Base-by-base conservation (phyloP, 192 early-diverging fungal species). In the Dissophora globulifera region DNA sequence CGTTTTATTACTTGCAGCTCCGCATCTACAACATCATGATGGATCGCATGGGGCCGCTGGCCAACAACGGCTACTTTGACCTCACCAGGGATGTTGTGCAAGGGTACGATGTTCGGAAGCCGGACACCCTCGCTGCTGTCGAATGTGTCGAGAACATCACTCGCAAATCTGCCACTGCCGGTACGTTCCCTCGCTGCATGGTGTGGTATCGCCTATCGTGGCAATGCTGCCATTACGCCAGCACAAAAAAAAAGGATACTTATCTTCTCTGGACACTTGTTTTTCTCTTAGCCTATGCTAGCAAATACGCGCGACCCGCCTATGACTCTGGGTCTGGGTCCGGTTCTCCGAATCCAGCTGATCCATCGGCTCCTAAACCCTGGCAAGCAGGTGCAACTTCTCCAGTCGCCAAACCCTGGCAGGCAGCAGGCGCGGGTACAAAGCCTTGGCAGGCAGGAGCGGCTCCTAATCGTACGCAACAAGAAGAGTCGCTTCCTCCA, bases 1-100 rank as follows among this genome's bases (percentile, higher is more conserved):
- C 89, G 31, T 89, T 98, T 56, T 99, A 92, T 79, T 84, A 85
- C 76, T 81, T 95, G 55, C 94, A 99, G 78, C 79, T 89, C 49
- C 86, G 86, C 27, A 91, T 97, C 50, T 93, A 91, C 83, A 79
- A 81, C 15, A 82, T 87, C 53, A 78, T 97, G 75, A 81, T 83
- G 45, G 82, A 81, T 23, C 80, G 85, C n/a, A 83, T 88, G 1
- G 81, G 90, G 3, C 82, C 83, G 8, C 67, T 90, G 12, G 47
- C 81, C 16, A 67, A 58, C 29, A 82, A 82, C 33, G 85, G 85
- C 11, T 83, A 84, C 43, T 90, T 89, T 74, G 85, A 90, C 35
- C 48, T 86, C 20, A 60, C 78, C 16, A 82, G 75, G 68, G 72
- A 69, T 40, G 78, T 84, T 6, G 25, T 70, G 4, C 68, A 76